Conservation (phyloP, 2,329 filamentous ascomycete genomes). For the Ophiostoma ips region DNA sequence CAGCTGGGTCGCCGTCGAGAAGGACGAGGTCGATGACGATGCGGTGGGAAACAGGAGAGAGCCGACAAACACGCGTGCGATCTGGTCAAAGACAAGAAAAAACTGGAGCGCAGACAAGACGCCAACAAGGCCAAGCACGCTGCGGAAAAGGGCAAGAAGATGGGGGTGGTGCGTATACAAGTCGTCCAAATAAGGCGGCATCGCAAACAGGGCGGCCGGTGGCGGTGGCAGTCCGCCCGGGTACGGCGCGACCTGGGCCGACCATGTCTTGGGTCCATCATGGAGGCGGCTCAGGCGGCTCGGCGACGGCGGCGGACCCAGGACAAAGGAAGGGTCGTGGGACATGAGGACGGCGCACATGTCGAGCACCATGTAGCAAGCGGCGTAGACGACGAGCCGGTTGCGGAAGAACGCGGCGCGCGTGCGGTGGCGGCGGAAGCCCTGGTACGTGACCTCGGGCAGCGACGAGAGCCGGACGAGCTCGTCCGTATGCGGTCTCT, state of each 20-base stretch:
- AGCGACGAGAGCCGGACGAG: slow-evolving; percentile 28
- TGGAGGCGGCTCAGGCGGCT: slow-evolving; percentile 15
- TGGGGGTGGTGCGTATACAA: neutral
- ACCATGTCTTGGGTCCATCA: slow-evolving; percentile 12
- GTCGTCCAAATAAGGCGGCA: slow-evolving; percentile 24
- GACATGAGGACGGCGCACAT: slow-evolving; percentile 53
- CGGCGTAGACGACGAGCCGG: slow-evolving; percentile 31
- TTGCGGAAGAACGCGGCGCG: slow-evolving; percentile 30
- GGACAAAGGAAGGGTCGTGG: slow-evolving; percentile 64
- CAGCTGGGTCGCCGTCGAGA: slow-evolving; percentile 29
- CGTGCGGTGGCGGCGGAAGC: slow-evolving; percentile 31
- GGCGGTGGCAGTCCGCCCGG: slow-evolving; percentile 16
- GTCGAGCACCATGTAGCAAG: slow-evolving; percentile 57
- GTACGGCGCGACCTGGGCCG: slow-evolving; percentile 10
- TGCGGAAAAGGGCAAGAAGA: slow-evolving; percentile 26
- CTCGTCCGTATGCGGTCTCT: slow-evolving; percentile 25
- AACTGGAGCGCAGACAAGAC: slow-evolving; percentile 47
- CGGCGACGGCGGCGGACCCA: slow-evolving; percentile 29
- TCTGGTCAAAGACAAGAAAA: slow-evolving; percentile 36
- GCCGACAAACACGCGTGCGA: slow-evolving; percentile 8
- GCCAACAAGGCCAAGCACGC: slow-evolving; percentile 38
- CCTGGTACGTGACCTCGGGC: slow-evolving; percentile 28
- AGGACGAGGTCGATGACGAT: slow-evolving; percentile 30
- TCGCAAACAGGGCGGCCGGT: slow-evolving; percentile 23
- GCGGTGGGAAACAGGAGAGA: neutral